Conservation (phyloP, 176 grass and related monocot species). For the Juncus effusus region DNA sequence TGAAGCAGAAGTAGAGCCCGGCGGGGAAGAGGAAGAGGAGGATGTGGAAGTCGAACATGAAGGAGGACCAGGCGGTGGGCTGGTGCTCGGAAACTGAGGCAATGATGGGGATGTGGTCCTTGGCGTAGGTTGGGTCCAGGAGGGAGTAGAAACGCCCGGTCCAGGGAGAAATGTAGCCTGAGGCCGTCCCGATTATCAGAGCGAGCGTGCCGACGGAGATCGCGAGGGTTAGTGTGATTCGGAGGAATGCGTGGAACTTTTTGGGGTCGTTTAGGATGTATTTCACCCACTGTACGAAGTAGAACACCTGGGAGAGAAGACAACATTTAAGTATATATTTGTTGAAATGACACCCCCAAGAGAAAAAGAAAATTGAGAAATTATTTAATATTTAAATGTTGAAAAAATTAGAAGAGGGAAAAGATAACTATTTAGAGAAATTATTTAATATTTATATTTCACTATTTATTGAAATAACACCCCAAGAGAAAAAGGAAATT, state of each 20-base stretch:
- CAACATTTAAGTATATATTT: not conserved
- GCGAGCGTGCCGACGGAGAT: slow-evolving; percentile 68
- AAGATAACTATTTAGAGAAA: no score
- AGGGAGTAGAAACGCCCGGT: slow-evolving; percentile 94
- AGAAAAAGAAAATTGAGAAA: not conserved
- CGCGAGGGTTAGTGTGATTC: slow-evolving; percentile 78
- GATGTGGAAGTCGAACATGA: slow-evolving; percentile 99
- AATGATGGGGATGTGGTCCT: slow-evolving; percentile 98
- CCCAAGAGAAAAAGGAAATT: no score
- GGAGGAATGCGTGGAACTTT: slow-evolving; percentile 83
- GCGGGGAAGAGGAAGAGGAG: slow-evolving; percentile 97
- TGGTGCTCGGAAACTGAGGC: slow-evolving; percentile 99
- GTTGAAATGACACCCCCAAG: slow-evolving; percentile 20
- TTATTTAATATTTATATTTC: no score
- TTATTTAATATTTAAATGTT: no score
- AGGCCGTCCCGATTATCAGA: slow-evolving; percentile 87
- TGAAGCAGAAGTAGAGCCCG: slow-evolving; percentile 97
- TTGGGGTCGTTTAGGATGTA: slow-evolving; percentile 81
- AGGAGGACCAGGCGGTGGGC: slow-evolving; percentile 97
- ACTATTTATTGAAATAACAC: no score
- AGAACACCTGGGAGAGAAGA: slow-evolving; percentile 66
- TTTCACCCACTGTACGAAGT: slow-evolving; percentile 86
- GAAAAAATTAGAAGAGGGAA: no score
- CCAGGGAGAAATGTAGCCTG: slow-evolving; percentile 98
- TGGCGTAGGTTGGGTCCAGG: slow-evolving; percentile 98